Conservation (phyloP, 2,329 filamentous ascomycete species). For the Fusarium floridanum region DNA sequence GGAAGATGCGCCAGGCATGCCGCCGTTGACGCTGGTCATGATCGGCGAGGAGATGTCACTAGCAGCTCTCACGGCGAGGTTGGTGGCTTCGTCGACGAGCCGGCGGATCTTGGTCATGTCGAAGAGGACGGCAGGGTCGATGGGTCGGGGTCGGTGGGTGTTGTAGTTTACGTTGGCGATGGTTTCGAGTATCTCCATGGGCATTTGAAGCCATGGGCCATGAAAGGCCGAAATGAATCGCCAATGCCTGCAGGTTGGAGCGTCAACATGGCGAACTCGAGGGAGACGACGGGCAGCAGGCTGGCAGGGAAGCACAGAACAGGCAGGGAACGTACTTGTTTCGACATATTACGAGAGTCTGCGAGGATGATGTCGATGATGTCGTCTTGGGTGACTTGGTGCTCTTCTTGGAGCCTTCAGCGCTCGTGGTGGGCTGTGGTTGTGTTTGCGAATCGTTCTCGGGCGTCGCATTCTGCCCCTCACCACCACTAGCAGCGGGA, state of each 20-base stretch:
- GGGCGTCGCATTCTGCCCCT: constrained; percentile 30
- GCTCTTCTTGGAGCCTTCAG: constrained; percentile 26
- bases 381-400: constrained; percentile 21
- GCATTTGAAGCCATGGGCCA: constrained; percentile 85
- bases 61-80: constrained; percentile 81
- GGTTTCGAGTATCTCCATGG: constrained; percentile 81
- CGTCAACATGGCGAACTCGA: constrained; percentile 22
- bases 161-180: constrained; percentile 85
- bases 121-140: constrained; percentile 85
- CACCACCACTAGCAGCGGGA: constrained; percentile 57
- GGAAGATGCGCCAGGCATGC: constrained; percentile 37
- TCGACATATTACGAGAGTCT: constrained; percentile 60
- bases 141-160: constrained; percentile 78
- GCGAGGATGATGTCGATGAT: constrained; percentile 17
- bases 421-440: constrained; percentile 22
- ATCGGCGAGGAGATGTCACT: constrained; percentile 77
- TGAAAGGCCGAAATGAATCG: constrained; percentile 87
- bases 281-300: neutral
- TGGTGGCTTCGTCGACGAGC: constrained; percentile 83
- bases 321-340: constrained; percentile 70
- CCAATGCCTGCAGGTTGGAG: constrained; percentile 74
- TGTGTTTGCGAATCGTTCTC: constrained; percentile 19
- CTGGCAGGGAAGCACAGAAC: constrained; percentile 3
- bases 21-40: constrained; percentile 67
- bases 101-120: constrained; percentile 86